Base-by-base conservation (phyloP, 2,329 filamentous ascomycete genomes). In the Macrophomina pseudophaseolina region DNA sequence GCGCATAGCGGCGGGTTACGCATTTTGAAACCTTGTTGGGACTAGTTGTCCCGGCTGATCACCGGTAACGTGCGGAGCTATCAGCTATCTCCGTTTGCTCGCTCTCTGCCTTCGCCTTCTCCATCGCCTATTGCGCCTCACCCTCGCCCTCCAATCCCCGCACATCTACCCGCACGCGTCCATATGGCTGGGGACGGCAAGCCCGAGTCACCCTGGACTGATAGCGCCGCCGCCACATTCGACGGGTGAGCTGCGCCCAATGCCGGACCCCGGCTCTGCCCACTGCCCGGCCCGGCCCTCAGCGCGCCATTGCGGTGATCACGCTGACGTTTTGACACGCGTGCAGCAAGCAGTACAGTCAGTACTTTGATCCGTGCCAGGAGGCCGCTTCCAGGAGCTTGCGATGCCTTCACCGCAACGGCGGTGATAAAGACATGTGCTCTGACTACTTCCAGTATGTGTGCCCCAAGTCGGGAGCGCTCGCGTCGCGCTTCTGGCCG, bases 331-430 rank as follows among this genome's bases (percentile, higher is more conserved):
- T 32, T 53, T 56, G 52, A 51, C 64, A 7, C 48, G 68, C 30
- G 33, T 35, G 58, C 56, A 97, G 94, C 72, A 98, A 98, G 84
- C 86, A 85, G 65, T 88, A 90, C 74, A 97, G 93, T 83, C 90
- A 97, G 77, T 98, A 91, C 81, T 93, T 92, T 78, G 95, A 99
- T 74, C 95, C 95, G 1, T 99, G 95, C 79, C 94, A 98, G 78
- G 94, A 97, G 74, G 93, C 93, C 5, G 94, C 95, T 7, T 84
- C 90, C 71, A 87, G 87, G 75, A 97, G 94, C 80, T 89, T 97
- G 72, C 90, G 88, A 77, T 99, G 95, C 75, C 82, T 99, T 75
- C 90, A 93, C 76, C 88, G 95, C 28, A 99, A 99, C 77, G 89
- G 86, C 28, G 94, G 92, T 14, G 93, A 98, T 76, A 87, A 89